Evolutionary conservation across 306 rosid genomes (phyloP), one percentile per base, ranked within the genome.

Genomic region (Citrullus mucosospermus): DNA sequence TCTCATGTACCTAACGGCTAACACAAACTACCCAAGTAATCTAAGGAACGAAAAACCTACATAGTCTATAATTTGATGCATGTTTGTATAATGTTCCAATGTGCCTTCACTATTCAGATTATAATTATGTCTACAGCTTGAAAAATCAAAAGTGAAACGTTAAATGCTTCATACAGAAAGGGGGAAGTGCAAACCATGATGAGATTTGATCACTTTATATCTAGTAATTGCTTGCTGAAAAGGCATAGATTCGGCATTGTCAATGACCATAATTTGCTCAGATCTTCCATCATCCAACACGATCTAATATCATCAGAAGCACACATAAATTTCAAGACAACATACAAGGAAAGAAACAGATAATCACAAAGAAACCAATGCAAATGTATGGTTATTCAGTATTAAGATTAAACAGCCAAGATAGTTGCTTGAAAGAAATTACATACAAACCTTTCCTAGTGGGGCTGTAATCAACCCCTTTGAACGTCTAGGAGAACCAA

Each of bases 261-360:
- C 84, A 80, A 87, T 34, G 3, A 86, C 80, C 59, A 89, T 92
- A 72, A 92, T 90, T 78, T 91, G 84, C 51, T 94, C 97, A 39
- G 95, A 90, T 86, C 85, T 90, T 78, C 98, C 97, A 78, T 84
- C 86, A 83, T 88, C 96, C 76, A 92, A 66, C 75, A 94, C 95
- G 85, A 94, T 88, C 98, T 94, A 84, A 82, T 88, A 82, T 58
- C 67, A 59, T 41, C 6, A 84, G 62, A 67, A 75, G 81, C 80
- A 74, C 80, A 50, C 22, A 53, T 4, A 50, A 79, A 46, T 38
- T 58, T n/a, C 59, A 28, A 72, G 41, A 72, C 16, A 28, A 72
- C 4, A 28, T 20, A 72, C 8, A 12, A 50, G 54, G 75, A 72
- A 72, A 72, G 20, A 70, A 22, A 70, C 57, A 46, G 36, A 22